phyloP scores from a whole-genome alignment of 1,284 basidiomycete species.

The Irpex lacteus region DNA sequence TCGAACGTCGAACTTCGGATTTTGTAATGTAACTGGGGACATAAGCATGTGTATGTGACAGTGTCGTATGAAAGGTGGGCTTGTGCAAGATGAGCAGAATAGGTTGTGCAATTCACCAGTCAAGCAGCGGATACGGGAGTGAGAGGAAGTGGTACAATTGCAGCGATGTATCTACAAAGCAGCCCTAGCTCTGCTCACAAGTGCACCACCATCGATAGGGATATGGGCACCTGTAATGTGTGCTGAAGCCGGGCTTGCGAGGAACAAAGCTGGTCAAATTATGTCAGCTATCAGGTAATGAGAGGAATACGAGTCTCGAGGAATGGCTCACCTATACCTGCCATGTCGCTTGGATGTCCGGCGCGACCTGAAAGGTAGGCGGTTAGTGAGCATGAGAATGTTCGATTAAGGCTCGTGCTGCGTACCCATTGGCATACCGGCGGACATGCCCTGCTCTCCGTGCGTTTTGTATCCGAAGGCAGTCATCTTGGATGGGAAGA shows the following conservation, averaged over 20 bases:
- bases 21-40: not conserved
- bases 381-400: not conserved
- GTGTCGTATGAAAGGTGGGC: not conserved
- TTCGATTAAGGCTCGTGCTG: not conserved
- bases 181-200: slow-evolving; percentile 19
- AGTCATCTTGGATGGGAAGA: slow-evolving; percentile 90
- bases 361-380: slow-evolving; percentile 48
- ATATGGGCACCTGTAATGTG: slow-evolving; percentile 63
- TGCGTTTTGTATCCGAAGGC: slow-evolving; percentile 64
- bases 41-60: not conserved
- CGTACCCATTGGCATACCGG: slow-evolving; percentile 62
- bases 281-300: not conserved
- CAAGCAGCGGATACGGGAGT: too few species aligned
- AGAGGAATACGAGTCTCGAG: not conserved
- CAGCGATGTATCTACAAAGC: slow-evolving; percentile 8
- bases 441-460: slow-evolving; percentile 52
- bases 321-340: slow-evolving; percentile 50
- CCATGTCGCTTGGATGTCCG: slow-evolving; percentile 71
- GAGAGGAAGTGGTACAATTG: not conserved
- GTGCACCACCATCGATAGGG: slow-evolving; percentile 63
- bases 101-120: too few species aligned
- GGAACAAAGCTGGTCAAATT: slow-evolving; percentile 45
- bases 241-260: slow-evolving; percentile 46
- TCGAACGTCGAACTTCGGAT: not conserved
- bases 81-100: too few species aligned